Conservation (phyloP, 805 yeast genomes). For the Saturnispora kantuleensis region DNA sequence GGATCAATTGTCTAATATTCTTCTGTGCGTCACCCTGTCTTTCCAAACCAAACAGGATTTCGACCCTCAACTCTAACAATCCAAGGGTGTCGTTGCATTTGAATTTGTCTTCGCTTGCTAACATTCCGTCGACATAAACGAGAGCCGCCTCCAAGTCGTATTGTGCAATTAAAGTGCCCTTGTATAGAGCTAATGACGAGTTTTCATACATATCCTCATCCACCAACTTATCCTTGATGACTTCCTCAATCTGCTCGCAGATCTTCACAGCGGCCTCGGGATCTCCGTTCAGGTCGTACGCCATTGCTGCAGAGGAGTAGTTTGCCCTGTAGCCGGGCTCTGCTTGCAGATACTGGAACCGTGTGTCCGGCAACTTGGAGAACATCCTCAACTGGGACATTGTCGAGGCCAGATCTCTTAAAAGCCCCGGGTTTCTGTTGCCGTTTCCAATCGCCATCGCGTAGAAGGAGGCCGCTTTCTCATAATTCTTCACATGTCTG, state of each 20-base stretch:
- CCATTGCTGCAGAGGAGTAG: conserved; percentile 84
- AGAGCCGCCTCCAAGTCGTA: conserved; percentile 45
- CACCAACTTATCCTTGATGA: conserved; percentile 57
- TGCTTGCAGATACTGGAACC: conserved; percentile 59
- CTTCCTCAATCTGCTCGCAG: conserved; percentile 62
- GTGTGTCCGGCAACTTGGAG: conserved; percentile 47
- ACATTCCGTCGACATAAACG: conserved; percentile 37
- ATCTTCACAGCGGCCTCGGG: conserved; percentile 61
- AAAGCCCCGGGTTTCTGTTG: conserved; percentile 64
- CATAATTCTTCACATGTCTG: conserved; percentile 57
- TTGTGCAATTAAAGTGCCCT: conserved; percentile 57
- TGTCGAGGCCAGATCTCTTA: conserved; percentile 71
- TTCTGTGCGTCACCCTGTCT: conserved; percentile 53
- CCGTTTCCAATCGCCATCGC: conserved; percentile 67
- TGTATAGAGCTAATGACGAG: conserved; percentile 70
- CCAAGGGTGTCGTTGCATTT: conserved; percentile 27
- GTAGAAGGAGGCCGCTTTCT: conserved; percentile 72
- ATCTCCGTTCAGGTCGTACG: conserved; percentile 69
- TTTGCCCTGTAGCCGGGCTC: conserved; percentile 79
- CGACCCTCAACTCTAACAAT: conserved; percentile 57
- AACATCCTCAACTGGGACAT: conserved; percentile 76
- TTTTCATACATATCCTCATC: conserved; percentile 66
- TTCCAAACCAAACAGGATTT: conserved; percentile 43
- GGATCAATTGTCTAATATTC: conserved; percentile 57
- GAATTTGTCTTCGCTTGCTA: conserved; percentile 7